A percentile compares a stretch with the other conserved stretches of the same genome.
Conservation (phyloP, 768 basidiomycete species). For the Lactarius hengduanensis region DNA sequence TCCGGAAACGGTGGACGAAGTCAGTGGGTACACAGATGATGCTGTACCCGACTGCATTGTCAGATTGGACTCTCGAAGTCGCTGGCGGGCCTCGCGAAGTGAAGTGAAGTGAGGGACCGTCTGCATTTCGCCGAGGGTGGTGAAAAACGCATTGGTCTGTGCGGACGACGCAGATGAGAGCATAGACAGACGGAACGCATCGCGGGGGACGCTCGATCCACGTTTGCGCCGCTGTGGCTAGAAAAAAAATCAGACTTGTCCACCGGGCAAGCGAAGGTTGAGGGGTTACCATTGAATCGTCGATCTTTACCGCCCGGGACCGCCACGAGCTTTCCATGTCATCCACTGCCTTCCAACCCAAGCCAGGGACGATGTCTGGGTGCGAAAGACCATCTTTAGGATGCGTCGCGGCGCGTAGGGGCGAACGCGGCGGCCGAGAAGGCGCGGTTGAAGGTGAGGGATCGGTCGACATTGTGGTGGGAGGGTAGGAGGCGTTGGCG, state of each 20-base stretch:
- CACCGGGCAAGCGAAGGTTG: background rate
- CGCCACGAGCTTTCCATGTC: constrained; percentile 27
- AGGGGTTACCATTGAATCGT: constrained; percentile 24
- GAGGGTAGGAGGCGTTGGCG: constrained; percentile 28
- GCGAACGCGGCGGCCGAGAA: constrained; percentile 28
- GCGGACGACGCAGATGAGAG: constrained; percentile 26
- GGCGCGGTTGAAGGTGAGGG: constrained; percentile 17
- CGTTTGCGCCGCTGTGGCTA: constrained; percentile 25
- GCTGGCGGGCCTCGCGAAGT: constrained; percentile 30
- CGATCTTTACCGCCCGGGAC: constrained; percentile 23
- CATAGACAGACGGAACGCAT: constrained; percentile 29
- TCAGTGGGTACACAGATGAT: constrained; percentile 76
- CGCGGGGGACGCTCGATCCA: constrained; percentile 30
- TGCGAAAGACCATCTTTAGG: constrained; percentile 16
- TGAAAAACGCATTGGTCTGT: constrained; percentile 28
- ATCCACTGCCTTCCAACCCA: constrained; percentile 23
- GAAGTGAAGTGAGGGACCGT: constrained; percentile 30
- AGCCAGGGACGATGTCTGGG: constrained; percentile 17
- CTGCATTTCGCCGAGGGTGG: constrained; percentile 27
- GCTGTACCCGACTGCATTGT: constrained; percentile 67
- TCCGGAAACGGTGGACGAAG: constrained; percentile 61
- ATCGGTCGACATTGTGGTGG: constrained; percentile 19
- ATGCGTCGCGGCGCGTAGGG: constrained; percentile 24
- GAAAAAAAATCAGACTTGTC: constrained; percentile 7
- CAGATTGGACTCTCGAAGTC: constrained; percentile 47